phyloP scores from a whole-genome alignment of 1,284 basidiomycete genomes.

The Sphagnurus paluster region DNA sequence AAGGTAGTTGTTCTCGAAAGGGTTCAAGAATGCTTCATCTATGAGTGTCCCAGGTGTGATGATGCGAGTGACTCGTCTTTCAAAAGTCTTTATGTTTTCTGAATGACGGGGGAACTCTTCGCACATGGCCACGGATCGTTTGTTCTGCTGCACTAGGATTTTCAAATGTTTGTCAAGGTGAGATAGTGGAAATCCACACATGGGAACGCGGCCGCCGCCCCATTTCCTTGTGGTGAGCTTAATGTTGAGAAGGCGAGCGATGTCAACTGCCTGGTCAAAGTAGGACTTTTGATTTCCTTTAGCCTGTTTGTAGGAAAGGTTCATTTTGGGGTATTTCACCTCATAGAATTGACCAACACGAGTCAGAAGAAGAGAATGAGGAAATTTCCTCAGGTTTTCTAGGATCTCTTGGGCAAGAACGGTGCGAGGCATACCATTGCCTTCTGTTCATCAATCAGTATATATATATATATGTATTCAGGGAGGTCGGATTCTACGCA shows the following conservation, averaged over 20 bases:
- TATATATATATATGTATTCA: too few relatives aligned
- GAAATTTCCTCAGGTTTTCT: slow-evolving; percentile 73
- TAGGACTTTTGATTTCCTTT: slow-evolving; percentile 67
- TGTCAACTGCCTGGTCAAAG: slow-evolving; percentile 84
- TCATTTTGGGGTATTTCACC: slow-evolving; percentile 41
- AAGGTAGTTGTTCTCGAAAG: slow-evolving; percentile 86
- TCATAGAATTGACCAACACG: slow-evolving; percentile 96
- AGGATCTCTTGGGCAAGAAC: slow-evolving; percentile 70
- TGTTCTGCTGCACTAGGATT: slow-evolving; percentile 78
- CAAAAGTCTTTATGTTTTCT: slow-evolving; percentile 57
- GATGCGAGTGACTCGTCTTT: slow-evolving; percentile 79
- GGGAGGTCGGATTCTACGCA: too few relatives aligned
- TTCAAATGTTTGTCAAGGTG: slow-evolving; percentile 88
- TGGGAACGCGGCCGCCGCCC: slow-evolving; percentile 64
- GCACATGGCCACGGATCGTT: slow-evolving; percentile 86
- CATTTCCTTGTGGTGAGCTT: slow-evolving; percentile 77
- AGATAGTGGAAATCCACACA: slow-evolving; percentile 90
- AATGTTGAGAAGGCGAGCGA: slow-evolving; percentile 78
- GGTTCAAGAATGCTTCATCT: slow-evolving; percentile 85
- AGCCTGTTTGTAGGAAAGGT: slow-evolving; percentile 13
- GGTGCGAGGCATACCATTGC: slow-evolving; percentile 40
- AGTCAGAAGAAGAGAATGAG: slow-evolving; percentile 87
- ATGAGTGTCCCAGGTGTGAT: slow-evolving; percentile 92
- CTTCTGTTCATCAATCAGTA: slow-evolving; percentile 2
- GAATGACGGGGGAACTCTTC: slow-evolving; percentile 76